These are phyloP conservation scores for Juglanconis sp. DNA, from an alignment of 2,329 filamentous ascomycete species.

Conservation along the genomic window DNA sequence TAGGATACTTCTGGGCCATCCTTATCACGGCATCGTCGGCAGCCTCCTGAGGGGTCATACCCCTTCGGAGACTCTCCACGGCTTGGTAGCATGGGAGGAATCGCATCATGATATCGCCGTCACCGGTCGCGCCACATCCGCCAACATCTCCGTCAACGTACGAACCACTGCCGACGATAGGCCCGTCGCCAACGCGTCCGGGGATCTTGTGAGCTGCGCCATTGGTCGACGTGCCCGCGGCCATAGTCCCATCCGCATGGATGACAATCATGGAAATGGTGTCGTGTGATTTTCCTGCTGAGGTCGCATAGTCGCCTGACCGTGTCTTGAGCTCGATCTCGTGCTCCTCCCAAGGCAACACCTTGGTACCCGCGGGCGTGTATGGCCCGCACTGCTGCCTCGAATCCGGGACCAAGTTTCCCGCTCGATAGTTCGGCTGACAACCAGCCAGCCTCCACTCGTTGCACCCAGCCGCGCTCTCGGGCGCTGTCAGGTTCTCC, in stretches of 20 bases:
- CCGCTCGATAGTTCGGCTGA: slow-evolving; percentile 49
- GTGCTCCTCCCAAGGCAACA: not conserved
- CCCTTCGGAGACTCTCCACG: slow-evolving; percentile 48
- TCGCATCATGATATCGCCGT: slow-evolving; percentile 56
- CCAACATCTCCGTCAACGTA: slow-evolving; percentile 54
- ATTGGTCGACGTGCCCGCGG: slow-evolving; percentile 54
- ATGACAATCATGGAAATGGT: slow-evolving; percentile 53
- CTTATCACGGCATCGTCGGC: slow-evolving; percentile 48
- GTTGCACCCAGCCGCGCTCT: slow-evolving; percentile 37
- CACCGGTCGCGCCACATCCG: slow-evolving; percentile 54
- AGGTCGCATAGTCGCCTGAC: not conserved
- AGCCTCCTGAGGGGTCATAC: slow-evolving; percentile 45
- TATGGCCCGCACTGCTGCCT: slow-evolving; percentile 45
- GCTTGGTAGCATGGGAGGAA: slow-evolving; percentile 57
- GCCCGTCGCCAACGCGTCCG: slow-evolving; percentile 53
- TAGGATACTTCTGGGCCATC: slow-evolving; percentile 47
- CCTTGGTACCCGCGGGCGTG: slow-evolving; percentile 27
- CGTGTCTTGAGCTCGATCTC: slow-evolving; percentile 7
- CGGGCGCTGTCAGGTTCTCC: slow-evolving; percentile 41
- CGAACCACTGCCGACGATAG: slow-evolving; percentile 51
- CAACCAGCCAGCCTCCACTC: slow-evolving; percentile 41
- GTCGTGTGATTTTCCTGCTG: slow-evolving; percentile 40
- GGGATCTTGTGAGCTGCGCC: slow-evolving; percentile 53
- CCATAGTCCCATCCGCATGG: slow-evolving; percentile 42
- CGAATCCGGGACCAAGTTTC: slow-evolving; percentile 42